A percentile compares a stretch with the other conserved stretches of the same genome.
phyloP scores from a whole-genome alignment of 306 rosid genomes.

The Erythrophleum fordii region DNA sequence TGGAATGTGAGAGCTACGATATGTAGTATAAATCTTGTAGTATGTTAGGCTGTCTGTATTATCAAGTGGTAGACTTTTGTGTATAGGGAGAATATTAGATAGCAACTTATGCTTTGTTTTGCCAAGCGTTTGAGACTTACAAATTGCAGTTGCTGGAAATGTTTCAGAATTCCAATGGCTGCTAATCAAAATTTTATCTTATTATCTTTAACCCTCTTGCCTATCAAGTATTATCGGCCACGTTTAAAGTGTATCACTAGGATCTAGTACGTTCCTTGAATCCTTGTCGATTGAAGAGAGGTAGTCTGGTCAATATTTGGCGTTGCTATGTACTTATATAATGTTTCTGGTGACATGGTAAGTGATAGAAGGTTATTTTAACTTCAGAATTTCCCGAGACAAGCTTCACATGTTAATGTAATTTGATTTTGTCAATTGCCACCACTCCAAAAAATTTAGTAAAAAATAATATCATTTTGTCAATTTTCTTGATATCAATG shows the following conservation, averaged over 20 bases:
- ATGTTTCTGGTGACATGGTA: no score
- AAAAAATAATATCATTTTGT: no score
- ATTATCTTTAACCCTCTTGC: not conserved
- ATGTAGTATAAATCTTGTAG: constrained; percentile 29
- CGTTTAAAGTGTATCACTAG: not conserved
- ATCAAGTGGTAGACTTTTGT: constrained; percentile 19
- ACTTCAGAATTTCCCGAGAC: no score
- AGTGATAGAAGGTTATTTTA: no score
- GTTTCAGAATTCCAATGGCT: constrained; percentile 22
- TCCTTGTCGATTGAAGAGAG: no score
- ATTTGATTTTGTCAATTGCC: no score
- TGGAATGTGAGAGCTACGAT: constrained; percentile 32
- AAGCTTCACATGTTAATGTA: no score
- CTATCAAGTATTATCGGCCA: not conserved
- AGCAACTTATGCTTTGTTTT: constrained; percentile 4
- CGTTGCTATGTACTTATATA: no score
- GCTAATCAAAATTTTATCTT: constrained; percentile 24
- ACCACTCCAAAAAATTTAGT: no score
- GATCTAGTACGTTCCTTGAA: no score
- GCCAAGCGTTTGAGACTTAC: not conserved
- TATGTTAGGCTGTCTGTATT: constrained; percentile 2
- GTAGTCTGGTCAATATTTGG: no score
- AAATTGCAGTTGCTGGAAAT: constrained; percentile 37
- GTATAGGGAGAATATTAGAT: constrained; percentile 20
- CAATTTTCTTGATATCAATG: no score